A percentile compares a stretch with the other conserved stretches of the same genome.
phyloP scores from a whole-genome alignment of 257 asterid species.

The Lantana camara region DNA sequence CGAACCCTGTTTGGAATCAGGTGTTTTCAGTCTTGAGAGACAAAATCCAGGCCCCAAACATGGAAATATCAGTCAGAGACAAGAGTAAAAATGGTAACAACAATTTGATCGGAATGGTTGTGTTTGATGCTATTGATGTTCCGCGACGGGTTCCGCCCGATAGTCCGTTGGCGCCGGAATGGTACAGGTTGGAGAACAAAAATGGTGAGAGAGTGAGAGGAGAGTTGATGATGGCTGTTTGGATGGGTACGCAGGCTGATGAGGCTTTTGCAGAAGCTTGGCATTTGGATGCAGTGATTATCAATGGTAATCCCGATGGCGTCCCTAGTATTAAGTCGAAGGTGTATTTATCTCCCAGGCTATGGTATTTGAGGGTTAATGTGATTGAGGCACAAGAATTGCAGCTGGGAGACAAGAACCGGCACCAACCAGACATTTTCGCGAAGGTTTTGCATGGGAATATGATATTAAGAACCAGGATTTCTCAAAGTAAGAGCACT shows the following conservation, averaged over 20 bases:
- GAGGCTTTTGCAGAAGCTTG: constrained; percentile 90
- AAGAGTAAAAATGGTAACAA: constrained; percentile 55
- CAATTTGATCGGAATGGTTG: constrained; percentile 57
- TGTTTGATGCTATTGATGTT: constrained; percentile 62
- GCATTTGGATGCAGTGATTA: constrained; percentile 61
- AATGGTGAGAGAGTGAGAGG: constrained; percentile 60
- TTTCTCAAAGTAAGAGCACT: constrained; percentile 45
- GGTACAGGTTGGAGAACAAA: constrained; percentile 72
- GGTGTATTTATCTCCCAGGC: constrained; percentile 87
- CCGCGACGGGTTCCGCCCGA: constrained; percentile 94
- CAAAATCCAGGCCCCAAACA: constrained; percentile 50
- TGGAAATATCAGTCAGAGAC: constrained; percentile 67
- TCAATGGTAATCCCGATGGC: constrained; percentile 54
- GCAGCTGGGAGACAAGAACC: constrained; percentile 47
- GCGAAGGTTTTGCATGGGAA: constrained; percentile 56
- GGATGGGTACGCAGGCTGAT: constrained; percentile 95
- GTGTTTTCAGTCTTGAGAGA: constrained; percentile 64
- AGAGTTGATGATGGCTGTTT: constrained; percentile 76
- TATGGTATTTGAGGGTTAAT: constrained; percentile 86
- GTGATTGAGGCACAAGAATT: constrained; percentile 91
- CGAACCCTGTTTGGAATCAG: constrained; percentile 83
- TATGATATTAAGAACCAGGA: constrained; percentile 54
- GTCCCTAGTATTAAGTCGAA: constrained; percentile 64
- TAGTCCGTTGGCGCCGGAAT: constrained; percentile 92
- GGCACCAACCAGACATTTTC: constrained; percentile 62